Base-by-base conservation (phyloP, 208 protist species). In the Porcisia hertigi region DNA sequence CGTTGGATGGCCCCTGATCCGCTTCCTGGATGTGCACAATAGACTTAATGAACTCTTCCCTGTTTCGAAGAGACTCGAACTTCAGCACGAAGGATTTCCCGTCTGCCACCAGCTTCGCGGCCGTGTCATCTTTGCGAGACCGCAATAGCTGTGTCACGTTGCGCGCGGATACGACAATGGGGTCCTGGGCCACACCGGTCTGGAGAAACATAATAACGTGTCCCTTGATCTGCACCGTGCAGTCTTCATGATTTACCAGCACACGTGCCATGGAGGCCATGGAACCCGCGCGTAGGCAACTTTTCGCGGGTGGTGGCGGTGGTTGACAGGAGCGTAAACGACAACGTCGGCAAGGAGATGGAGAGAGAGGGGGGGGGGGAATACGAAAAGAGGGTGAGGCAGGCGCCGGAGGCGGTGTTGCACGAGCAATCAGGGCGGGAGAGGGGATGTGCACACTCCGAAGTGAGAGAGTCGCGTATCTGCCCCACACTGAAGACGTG, bases 91-190 rank as follows among this genome's bases (percentile, higher is more conserved):
- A 79, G 6, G 70, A 53, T 36, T 47, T 71, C 12, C 75, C 77
- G 20, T 66, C 82, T 7, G 84, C 71, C 30, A 90, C 73, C 52
- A 93, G 62, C 69, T 92, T 92, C 0, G 84, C 87, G 1, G 78
- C 63, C 5, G 64, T 76, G 39, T 81, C 77, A 77, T 93, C 85
- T 36, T 86, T 86, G 53, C 89, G 88, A 12, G 91, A 93, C 34
- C 91, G 89, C 63, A 93, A 60, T 23, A 95, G 83, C 80, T 95
- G 91, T 47, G 64, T 79, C 65, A 95, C 83, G 52, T 83, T 83
- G 36, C 67, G 74, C 23, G 75, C 76, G 12, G 76, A 60, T 30
- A 93, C 34, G 73, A 72, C n/a, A 47, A 82, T 58, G 2, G 55
- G 47, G 2, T 65, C 65, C 36, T 73, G 73, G 39, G 45, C 47